These are phyloP conservation scores for Graphiopsis chlorocephala DNA, from an alignment of 2,329 filamentous ascomycete genomes.

Conservation along the genomic window DNA sequence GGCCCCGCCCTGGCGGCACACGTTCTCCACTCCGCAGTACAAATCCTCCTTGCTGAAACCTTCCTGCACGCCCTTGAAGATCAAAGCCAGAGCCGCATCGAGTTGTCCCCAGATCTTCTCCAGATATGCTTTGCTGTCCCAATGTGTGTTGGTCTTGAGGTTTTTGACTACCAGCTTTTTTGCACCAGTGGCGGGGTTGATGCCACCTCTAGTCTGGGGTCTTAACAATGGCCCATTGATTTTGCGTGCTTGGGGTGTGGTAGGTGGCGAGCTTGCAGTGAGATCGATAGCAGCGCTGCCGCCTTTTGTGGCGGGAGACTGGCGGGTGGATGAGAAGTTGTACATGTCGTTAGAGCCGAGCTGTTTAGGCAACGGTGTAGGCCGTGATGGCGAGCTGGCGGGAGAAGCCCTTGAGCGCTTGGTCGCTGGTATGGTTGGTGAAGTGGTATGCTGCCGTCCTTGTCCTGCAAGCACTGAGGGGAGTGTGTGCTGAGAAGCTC, in stretches of 20 bases:
- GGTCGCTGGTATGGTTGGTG: slow-evolving; percentile 36
- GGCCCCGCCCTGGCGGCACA: slow-evolving; percentile 76
- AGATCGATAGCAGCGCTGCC: slow-evolving; percentile 40
- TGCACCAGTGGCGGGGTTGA: slow-evolving; percentile 72
- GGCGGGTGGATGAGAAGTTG: slow-evolving; percentile 41
- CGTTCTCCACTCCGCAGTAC: slow-evolving; percentile 86
- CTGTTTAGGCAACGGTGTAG: slow-evolving; percentile 21
- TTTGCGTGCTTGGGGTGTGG: slow-evolving; percentile 25
- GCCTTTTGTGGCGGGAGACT: slow-evolving; percentile 35
- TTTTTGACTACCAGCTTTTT: slow-evolving; percentile 95
- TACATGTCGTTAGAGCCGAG: slow-evolving; percentile 52
- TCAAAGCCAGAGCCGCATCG: slow-evolving; percentile 66
- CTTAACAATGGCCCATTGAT: slow-evolving; percentile 26
- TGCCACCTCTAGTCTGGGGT: slow-evolving; percentile 35
- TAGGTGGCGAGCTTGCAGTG: slow-evolving; percentile 40
- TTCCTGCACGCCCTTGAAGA: slow-evolving; percentile 65
- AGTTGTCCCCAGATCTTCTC: slow-evolving; percentile 71
- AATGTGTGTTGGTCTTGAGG: slow-evolving; percentile 62
- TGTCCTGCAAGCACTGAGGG: slow-evolving; percentile 38
- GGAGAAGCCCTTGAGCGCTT: slow-evolving; percentile 42
- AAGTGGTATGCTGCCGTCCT: slow-evolving; percentile 27
- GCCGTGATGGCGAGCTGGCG: slow-evolving; percentile 22
- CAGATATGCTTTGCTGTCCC: slow-evolving; percentile 74
- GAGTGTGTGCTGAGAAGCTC: slow-evolving; percentile 20
- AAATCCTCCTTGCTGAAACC: slow-evolving; percentile 75